phyloP scores from a whole-genome alignment of 345 rosid species.

The Eucalyptus regnans region DNA sequence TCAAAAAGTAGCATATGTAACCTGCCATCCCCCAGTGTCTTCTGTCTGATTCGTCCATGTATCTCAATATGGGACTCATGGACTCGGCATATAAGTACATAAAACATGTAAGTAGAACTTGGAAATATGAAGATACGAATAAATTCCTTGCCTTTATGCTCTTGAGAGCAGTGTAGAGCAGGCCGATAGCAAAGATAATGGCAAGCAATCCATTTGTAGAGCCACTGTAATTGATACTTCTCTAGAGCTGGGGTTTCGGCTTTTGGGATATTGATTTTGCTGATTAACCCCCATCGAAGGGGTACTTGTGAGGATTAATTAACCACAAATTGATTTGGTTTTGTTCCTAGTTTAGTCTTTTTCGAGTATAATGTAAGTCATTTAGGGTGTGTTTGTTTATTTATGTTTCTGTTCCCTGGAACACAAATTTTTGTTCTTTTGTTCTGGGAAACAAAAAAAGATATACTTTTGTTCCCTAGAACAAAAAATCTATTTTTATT shows the following conservation, averaged over 20 bases:
- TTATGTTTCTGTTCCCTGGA: too few relatives aligned
- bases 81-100: not conserved
- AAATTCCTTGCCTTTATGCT: constrained; percentile 40
- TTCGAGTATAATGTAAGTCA: not conserved
- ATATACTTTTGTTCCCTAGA: too few relatives aligned
- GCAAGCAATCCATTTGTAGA: constrained; percentile 62
- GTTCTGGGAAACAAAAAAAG: too few relatives aligned
- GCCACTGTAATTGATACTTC: constrained; percentile 34
- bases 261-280: constrained; percentile 38
- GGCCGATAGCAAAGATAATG: constrained; percentile 48
- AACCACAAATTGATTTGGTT: not conserved
- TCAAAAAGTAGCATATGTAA: not conserved
- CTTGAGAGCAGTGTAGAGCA: constrained; percentile 36
- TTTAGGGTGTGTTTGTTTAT: too few relatives aligned
- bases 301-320: not conserved
- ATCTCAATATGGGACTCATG: not conserved
- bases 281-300: constrained; percentile 35
- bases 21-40: not conserved
- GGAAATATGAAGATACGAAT: not conserved
- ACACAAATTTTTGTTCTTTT: too few relatives aligned
- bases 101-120: not conserved
- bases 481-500: too few relatives aligned
- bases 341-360: not conserved
- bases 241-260: constrained; percentile 16
- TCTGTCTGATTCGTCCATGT: not conserved